These are phyloP conservation scores for Colletotrichum sp. DNA, from an alignment of 2,329 filamentous ascomycete species.

Conservation along the genomic window DNA sequence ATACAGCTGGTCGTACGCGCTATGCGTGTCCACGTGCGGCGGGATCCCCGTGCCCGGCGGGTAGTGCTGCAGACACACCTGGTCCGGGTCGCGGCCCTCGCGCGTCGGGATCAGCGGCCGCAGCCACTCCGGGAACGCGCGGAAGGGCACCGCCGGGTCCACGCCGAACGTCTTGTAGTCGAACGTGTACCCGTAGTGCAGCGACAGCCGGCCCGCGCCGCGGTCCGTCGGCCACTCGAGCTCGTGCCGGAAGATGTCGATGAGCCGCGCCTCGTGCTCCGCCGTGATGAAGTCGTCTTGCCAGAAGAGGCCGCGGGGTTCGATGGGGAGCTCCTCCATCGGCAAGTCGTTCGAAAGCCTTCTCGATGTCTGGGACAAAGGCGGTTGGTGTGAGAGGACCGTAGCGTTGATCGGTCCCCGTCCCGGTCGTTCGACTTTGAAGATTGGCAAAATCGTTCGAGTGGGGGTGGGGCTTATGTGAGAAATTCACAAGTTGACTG, in stretches of 20 bases:
- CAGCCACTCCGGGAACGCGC: constrained; percentile 57
- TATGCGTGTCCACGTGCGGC: constrained; percentile 63
- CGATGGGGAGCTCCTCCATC: constrained; percentile 27
- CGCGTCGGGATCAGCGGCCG: constrained; percentile 49
- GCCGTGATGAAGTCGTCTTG: constrained; percentile 51
- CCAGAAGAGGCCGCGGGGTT: constrained; percentile 45
- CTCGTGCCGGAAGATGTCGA: constrained; percentile 47
- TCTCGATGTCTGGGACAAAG: too few relatives aligned
- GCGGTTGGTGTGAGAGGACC: too few relatives aligned
- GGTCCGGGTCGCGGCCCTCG: constrained; percentile 53
- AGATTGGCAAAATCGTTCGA: neutral
- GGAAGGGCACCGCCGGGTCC: constrained; percentile 53
- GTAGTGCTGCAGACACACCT: constrained; percentile 66
- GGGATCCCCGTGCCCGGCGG: constrained; percentile 65
- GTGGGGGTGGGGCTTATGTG: neutral
- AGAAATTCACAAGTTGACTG: neutral
- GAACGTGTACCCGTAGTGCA: constrained; percentile 63
- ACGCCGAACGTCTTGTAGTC: constrained; percentile 64
- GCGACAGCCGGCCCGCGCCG: constrained; percentile 45
- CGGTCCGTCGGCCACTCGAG: constrained; percentile 51
- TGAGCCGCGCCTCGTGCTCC: constrained; percentile 48
- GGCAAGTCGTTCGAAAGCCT: too few relatives aligned
- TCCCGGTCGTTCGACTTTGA: neutral
- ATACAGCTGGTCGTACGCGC: constrained; percentile 49
- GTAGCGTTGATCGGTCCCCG: neutral